phyloP scores from a whole-genome alignment of 805 yeast species.

The Candida palmyrensis region DNA sequence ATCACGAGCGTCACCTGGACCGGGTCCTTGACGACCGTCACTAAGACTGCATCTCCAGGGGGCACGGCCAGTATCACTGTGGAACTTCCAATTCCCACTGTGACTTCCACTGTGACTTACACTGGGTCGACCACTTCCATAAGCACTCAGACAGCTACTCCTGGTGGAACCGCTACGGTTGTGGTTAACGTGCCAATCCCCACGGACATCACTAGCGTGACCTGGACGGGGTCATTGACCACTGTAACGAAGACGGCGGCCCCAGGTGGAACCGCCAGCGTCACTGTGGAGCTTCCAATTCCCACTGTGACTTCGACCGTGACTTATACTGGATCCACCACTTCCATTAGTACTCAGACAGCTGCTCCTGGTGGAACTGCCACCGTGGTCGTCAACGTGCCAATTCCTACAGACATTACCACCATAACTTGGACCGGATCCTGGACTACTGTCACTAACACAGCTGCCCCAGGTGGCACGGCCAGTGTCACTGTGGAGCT shows the following conservation, averaged over 20 bases:
- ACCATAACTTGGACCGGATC: conserved; percentile 8
- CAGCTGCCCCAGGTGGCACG: conserved; percentile 5
- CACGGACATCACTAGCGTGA: too few species aligned
- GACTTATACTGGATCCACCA: too few species aligned
- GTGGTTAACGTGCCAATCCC: conserved; percentile 3
- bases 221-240: too few species aligned
- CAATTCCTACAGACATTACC: conserved; percentile 4
- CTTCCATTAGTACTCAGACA: conserved; percentile 1
- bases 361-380: conserved; percentile 3
- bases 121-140: conserved; percentile 4
- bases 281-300: too few species aligned
- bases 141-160: conserved; percentile 1
- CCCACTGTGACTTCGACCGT: too few species aligned
- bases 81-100: conserved; percentile 8
- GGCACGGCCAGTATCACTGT: conserved; percentile 7
- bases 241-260: too few species aligned
- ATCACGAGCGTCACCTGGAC: conserved; percentile 9
- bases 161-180: conserved; percentile 5
- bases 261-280: too few species aligned
- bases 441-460: conserved; percentile 9
- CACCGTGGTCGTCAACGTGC: conserved; percentile 3
- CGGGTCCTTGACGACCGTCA: conserved; percentile 8
- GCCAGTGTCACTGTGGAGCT: conserved; percentile 3
- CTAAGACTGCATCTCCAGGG: conserved; percentile 1
- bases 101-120: conserved; percentile 10